Evolutionary conservation across 768 basidiomycete species (phyloP).

Genomic region (Lactifluus piperatus): DNA sequence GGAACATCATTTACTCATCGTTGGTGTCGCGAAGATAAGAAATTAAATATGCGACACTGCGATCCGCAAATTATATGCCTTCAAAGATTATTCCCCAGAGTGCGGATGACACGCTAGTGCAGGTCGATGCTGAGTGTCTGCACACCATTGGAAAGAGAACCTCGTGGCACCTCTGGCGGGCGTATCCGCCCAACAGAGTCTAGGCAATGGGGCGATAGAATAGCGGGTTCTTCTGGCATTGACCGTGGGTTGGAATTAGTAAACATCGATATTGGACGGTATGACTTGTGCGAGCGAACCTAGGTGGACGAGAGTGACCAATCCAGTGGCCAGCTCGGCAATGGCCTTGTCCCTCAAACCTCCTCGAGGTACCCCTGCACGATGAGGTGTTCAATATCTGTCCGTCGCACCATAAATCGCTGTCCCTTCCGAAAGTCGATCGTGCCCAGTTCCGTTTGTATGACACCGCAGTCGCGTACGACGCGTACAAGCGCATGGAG

Average conservation of each 20-base stretch:
- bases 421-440: slow-evolving; percentile 89
- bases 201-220: neutral
- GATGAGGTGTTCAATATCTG: slow-evolving; percentile 91
- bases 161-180: neutral
- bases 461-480: slow-evolving; percentile 80
- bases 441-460: slow-evolving; percentile 85
- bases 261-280: neutral
- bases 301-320: too few relatives aligned
- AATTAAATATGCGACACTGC: neutral
- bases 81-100: neutral
- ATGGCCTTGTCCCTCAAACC: slow-evolving; percentile 34
- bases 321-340: too few relatives aligned
- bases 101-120: neutral
- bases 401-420: slow-evolving; percentile 78
- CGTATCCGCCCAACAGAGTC: neutral
- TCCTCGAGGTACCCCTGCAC: slow-evolving; percentile 91
- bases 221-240: neutral
- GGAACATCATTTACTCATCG: neutral
- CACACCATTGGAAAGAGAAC: neutral
- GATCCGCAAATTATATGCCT: neutral
- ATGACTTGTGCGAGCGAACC: neutral
- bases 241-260: neutral
- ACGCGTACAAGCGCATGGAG: slow-evolving; percentile 84
- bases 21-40: neutral
- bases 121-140: neutral